These are phyloP conservation scores for Aaosphaeria arxii DNA, from an alignment of 2,329 filamentous ascomycete species.

Conservation along the genomic window DNA sequence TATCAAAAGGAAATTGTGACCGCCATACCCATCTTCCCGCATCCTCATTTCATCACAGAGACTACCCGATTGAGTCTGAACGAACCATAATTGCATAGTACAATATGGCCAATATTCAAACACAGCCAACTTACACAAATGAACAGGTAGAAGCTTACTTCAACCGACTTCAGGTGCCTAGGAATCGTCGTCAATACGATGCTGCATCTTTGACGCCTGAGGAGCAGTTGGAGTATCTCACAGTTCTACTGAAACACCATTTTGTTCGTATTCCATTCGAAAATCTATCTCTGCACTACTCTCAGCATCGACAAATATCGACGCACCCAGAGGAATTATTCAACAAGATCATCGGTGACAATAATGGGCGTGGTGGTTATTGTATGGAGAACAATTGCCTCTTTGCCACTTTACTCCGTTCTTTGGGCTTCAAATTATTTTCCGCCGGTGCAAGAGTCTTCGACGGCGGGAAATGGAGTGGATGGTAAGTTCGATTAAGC, in stretches of 20 bases:
- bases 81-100: no score
- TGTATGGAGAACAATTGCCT: slow-evolving; percentile 61
- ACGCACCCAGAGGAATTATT: slow-evolving; percentile 51
- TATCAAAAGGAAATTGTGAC: no score
- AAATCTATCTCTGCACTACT: slow-evolving; percentile 54
- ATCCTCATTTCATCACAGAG: no score
- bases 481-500: slow-evolving; percentile 22
- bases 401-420: slow-evolving; percentile 51
- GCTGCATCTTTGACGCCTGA: slow-evolving; percentile 16
- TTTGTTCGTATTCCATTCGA: slow-evolving; percentile 54
- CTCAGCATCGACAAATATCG: slow-evolving; percentile 39
- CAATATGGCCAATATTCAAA: no score
- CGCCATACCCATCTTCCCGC: no score
- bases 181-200: slow-evolving; percentile 20
- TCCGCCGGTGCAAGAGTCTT: slow-evolving; percentile 42
- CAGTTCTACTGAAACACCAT: slow-evolving; percentile 37
- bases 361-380: slow-evolving; percentile 53
- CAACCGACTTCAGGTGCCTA: slow-evolving; percentile 29
- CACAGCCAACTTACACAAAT: no score
- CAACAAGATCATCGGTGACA: slow-evolving; percentile 52
- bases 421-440: slow-evolving; percentile 49
- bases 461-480: slow-evolving; percentile 18
- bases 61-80: no score
- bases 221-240: slow-evolving; percentile 26
- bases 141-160: slow-evolving; percentile 34